Conservation (phyloP, 805 yeast species). For the Clavispora fructus region DNA sequence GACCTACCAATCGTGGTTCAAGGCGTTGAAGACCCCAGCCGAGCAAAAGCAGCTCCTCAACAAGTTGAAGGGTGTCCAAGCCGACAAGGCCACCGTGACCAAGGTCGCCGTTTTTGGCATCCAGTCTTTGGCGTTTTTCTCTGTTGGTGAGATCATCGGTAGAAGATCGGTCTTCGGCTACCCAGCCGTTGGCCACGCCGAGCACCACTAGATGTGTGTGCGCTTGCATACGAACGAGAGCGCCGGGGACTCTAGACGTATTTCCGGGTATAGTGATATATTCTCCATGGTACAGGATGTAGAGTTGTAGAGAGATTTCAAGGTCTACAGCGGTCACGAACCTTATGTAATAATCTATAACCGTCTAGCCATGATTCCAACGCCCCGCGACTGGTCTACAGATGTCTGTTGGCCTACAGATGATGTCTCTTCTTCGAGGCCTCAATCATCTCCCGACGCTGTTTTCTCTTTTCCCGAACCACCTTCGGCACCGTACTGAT, state of each 20-base stretch:
- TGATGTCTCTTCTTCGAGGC: slow-evolving; percentile 57
- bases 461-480: slow-evolving; percentile 58
- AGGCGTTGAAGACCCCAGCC: slow-evolving; percentile 30
- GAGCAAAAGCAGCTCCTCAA: slow-evolving; percentile 59
- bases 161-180: slow-evolving; percentile 93
- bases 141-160: slow-evolving; percentile 94
- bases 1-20: slow-evolving; percentile 51
- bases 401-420: background rate
- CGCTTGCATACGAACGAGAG: background rate
- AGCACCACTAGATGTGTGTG: slow-evolving; percentile 16
- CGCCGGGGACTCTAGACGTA: background rate
- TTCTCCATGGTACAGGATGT: background rate
- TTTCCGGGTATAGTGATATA: slow-evolving; percentile 1
- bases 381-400: background rate
- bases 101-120: slow-evolving; percentile 71
- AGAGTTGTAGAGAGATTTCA: background rate
- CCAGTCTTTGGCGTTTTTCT: slow-evolving; percentile 86
- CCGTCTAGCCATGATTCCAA: background rate
- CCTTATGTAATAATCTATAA: slow-evolving; percentile 24
- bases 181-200: slow-evolving; percentile 53
- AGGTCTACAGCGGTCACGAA: too few relatives aligned
- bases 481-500: slow-evolving; percentile 82
- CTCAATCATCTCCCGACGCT: slow-evolving; percentile 64
- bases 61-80: slow-evolving; percentile 26
- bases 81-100: slow-evolving; percentile 51